Conservation (phyloP, 352 stramenopile species). For the Albugo laibachii region DNA sequence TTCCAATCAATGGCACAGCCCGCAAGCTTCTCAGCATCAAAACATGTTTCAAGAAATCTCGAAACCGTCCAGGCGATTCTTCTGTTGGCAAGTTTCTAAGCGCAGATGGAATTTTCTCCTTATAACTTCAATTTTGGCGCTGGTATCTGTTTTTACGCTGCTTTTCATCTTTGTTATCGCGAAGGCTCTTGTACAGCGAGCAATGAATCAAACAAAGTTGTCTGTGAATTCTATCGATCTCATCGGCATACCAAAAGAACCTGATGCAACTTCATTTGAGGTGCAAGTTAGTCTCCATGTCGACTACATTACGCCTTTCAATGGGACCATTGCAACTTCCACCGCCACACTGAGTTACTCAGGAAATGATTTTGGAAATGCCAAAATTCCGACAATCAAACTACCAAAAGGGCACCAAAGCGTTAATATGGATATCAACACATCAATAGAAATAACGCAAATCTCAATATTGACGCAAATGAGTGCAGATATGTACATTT, state of each 20-base stretch:
- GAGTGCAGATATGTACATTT: slow-evolving; percentile 16
- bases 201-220: slow-evolving; percentile 30
- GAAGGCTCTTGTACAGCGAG: slow-evolving; percentile 32
- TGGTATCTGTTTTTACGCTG: slow-evolving; percentile 33
- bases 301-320: slow-evolving; percentile 19
- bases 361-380: slow-evolving; percentile 18
- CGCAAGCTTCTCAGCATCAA: too few relatives aligned
- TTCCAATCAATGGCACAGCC: too few relatives aligned
- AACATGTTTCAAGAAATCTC: too few relatives aligned
- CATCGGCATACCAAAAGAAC: slow-evolving; percentile 12
- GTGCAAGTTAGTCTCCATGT: slow-evolving; percentile 36
- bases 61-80: slow-evolving; percentile 8
- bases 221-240: slow-evolving; percentile 50
- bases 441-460: slow-evolving; percentile 17
- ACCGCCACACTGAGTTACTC: slow-evolving; percentile 21
- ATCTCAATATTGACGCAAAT: slow-evolving; percentile 21
- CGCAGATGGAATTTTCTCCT: slow-evolving; percentile 26
- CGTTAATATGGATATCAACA: slow-evolving; percentile 31
- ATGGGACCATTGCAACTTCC: slow-evolving; percentile 28
- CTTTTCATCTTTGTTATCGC: slow-evolving; percentile 25
- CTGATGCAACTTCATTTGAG: slow-evolving; percentile 12
- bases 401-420: slow-evolving; percentile 20
- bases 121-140: slow-evolving; percentile 13
- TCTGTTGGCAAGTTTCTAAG: slow-evolving; percentile 32
- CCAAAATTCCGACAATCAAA: slow-evolving; percentile 29